Evolutionary conservation across 495 filamentous ascomycete genomes (phyloP), one percentile per base, ranked within the genome.

Genomic region (Penicillium samsonianum): DNA sequence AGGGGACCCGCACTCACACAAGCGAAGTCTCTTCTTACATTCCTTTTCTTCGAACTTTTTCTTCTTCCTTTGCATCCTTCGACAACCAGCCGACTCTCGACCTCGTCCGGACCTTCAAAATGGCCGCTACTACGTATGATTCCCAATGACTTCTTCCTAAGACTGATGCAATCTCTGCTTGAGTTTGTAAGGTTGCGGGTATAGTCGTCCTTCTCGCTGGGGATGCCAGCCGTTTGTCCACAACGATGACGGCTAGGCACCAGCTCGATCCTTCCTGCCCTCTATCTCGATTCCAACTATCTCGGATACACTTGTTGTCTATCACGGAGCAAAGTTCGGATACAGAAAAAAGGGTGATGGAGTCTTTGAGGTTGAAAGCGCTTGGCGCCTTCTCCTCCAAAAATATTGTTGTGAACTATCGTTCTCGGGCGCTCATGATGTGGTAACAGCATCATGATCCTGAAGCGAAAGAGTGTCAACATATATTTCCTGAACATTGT

Each of bases 141-240:
- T 71, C 57, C 74, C 75, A 65, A 68, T 70, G 57, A 64, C 57
- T 58, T 47, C 65, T 67, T 66, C 66, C 65, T 74, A 60, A 64
- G 69, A 70, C 69, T 78, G 68, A 74, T 73, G 60, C 68, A 68
- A 57, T 71, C 59, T 55, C 61, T 53, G 50, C 55, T 70, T 70
- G 72, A 74, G 78, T 70, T 77, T 78, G 78, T 79, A 77, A 79
- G 74, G 68, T 69, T 74, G 74, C 76, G 75, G 79, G 78, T 82
- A 86, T 89, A 85, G 84, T 84, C 83, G 82, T 85, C 80, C 84
- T 86, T 87, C 84, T 90, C 86, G 86, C 87, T 90, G 86, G 87
- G 79, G 68, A 73, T 75, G 78, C 78, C 74, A 67, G 69, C 45
- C 52, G 35, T 61, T 61, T 44, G 26, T 61, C 55, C 20, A 12